Evolutionary conservation across 2,329 filamentous ascomycete species (phyloP).

Genomic region (Myriosclerotinia scirpicola): DNA sequence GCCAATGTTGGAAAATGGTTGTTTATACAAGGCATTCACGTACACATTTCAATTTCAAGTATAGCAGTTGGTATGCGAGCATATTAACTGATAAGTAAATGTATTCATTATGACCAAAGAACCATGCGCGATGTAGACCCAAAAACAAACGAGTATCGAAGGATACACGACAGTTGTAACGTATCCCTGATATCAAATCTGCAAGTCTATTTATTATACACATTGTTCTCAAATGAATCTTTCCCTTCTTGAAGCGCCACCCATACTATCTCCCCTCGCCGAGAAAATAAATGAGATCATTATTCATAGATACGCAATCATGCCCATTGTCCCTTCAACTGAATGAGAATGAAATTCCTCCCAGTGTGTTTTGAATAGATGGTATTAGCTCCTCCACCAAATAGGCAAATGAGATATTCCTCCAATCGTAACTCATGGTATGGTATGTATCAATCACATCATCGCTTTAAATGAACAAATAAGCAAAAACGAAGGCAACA

Average conservation of each 20-base stretch:
- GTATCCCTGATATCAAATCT: not conserved
- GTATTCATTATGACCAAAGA: not conserved
- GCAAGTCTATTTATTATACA: constrained; percentile 9
- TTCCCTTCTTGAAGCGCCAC: not conserved
- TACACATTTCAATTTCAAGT: not conserved
- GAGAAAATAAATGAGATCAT: not conserved
- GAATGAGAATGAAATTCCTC: not conserved
- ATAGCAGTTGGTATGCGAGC: not conserved
- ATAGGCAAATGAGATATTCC: not conserved
- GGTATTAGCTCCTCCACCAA: not conserved
- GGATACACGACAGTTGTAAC: too few relatives aligned
- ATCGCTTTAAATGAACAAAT: not conserved
- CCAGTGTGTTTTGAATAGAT: not conserved
- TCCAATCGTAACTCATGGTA: not conserved
- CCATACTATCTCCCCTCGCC: not conserved
- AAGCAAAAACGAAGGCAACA: not conserved
- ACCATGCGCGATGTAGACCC: not conserved
- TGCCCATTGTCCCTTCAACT: not conserved
- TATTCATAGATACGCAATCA: not conserved
- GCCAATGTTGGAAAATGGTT: too few relatives aligned
- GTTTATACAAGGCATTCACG: too few relatives aligned
- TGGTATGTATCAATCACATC: not conserved
- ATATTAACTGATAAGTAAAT: not conserved
- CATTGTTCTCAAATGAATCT: not conserved
- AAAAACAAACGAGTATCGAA: not conserved